phyloP scores from a whole-genome alignment of 2,329 filamentous ascomycete genomes.

The Harringtonia lauricola region DNA sequence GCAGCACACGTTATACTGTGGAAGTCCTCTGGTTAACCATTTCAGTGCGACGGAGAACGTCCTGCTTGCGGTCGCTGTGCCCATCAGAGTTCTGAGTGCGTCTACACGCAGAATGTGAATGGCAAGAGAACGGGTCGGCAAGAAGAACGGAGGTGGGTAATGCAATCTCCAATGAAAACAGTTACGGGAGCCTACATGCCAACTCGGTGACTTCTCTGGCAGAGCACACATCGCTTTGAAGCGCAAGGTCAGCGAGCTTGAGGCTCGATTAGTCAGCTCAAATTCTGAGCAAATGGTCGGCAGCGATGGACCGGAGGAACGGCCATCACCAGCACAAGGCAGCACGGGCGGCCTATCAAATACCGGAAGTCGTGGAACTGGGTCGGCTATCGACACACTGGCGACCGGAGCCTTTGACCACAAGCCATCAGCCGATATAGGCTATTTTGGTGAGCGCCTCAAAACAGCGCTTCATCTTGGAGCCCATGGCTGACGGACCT shows the following conservation, averaged over 20 bases:
- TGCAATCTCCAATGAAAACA: too few relatives aligned
- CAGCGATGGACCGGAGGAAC: too few relatives aligned
- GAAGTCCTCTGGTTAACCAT: too few relatives aligned
- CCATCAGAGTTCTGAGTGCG: constrained; percentile 7
- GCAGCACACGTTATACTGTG: too few relatives aligned
- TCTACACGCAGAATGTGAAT: constrained; percentile 8
- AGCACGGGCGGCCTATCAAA: neutral
- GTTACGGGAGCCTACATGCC: neutral
- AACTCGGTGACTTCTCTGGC: neutral
- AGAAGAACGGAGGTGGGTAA: constrained; percentile 6
- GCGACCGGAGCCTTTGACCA: constrained; percentile 19
- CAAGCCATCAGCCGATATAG: constrained; percentile 14
- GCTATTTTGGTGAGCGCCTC: constrained; percentile 9
- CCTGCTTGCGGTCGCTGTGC: constrained; percentile 9
- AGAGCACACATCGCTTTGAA: too few relatives aligned
- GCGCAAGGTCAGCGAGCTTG: too few relatives aligned
- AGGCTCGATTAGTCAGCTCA: neutral
- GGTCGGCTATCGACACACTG: constrained; percentile 8
- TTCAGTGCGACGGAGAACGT: constrained; percentile 8
- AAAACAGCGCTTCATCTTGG: neutral
- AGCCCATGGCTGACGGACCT: neutral
- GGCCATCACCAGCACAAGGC: neutral
- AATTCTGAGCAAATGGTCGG: too few relatives aligned
- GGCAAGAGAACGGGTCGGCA: constrained; percentile 8
- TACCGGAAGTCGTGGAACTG: constrained; percentile 2